A percentile compares a stretch with the other conserved stretches of the same genome.
phyloP scores from a whole-genome alignment of 768 basidiomycete species.

The Hydnum rufescens region DNA sequence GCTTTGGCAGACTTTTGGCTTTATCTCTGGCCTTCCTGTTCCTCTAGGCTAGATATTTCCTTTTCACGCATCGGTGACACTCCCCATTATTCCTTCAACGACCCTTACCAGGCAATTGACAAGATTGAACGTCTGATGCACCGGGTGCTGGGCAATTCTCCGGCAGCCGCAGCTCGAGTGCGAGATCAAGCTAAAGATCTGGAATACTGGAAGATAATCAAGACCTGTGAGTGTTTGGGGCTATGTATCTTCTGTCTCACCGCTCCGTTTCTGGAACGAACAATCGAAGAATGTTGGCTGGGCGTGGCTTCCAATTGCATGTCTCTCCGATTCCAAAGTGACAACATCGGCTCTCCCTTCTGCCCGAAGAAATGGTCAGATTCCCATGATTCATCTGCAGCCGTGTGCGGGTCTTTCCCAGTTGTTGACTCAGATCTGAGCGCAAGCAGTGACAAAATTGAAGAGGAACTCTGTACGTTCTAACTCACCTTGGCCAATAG shows the following conservation, averaged over 20 bases:
- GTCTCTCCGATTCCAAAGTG: neutral
- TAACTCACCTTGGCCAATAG: neutral
- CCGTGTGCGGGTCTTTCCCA: neutral
- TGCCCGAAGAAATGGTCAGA: neutral
- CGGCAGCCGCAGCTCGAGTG: no score
- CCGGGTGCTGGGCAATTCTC: no score
- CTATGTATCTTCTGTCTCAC: neutral
- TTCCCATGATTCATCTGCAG: neutral
- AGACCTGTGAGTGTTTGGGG: no score
- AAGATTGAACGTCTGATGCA: no score
- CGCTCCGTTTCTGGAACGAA: neutral
- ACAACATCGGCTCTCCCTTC: neutral
- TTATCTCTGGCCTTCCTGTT: no score
- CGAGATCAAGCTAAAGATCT: no score
- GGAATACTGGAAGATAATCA: no score
- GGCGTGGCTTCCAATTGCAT: neutral
- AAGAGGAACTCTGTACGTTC: neutral
- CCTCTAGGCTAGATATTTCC: no score
- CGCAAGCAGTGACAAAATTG: neutral
- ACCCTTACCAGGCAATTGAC: no score
- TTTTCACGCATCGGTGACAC: no score
- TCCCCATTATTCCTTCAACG: no score
- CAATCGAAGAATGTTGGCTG: neutral
- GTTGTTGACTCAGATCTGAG: neutral
- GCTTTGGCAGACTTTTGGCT: no score